These are phyloP conservation scores for Entonaema liquescens DNA, from an alignment of 495 filamentous ascomycete species.

Conservation along the genomic window DNA sequence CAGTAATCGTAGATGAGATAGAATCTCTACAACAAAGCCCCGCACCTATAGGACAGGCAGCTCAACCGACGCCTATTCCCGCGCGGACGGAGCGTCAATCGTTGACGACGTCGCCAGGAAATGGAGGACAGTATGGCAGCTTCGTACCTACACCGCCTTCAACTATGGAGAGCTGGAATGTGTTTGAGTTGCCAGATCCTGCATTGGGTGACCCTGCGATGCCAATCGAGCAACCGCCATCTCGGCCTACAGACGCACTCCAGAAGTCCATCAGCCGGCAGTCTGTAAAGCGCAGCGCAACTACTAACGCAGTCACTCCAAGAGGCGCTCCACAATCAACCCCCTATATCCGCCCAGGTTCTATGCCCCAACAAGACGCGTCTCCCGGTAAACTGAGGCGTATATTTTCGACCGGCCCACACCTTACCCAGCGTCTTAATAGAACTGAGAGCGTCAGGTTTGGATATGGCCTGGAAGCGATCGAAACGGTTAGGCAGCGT, in stretches of 20 bases:
- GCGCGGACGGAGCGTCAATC: slow-evolving; percentile 46
- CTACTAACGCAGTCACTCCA: slow-evolving; percentile 12
- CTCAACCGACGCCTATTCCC: slow-evolving; percentile 46
- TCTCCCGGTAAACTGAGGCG: slow-evolving; percentile 32
- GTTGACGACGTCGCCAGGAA: slow-evolving; percentile 45
- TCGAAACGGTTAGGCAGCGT: slow-evolving; percentile 61
- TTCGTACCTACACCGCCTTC: slow-evolving; percentile 72
- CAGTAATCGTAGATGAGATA: slow-evolving; percentile 25
- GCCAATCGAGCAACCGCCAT: slow-evolving; percentile 10
- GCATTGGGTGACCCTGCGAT: slow-evolving; percentile 69
- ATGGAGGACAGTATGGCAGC: slow-evolving; percentile 72
- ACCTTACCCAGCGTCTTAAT: slow-evolving; percentile 11
- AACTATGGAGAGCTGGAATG: slow-evolving; percentile 41
- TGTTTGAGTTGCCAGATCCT: slow-evolving; percentile 76
- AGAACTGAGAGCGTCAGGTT: slow-evolving; percentile 29
- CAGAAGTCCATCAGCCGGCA: slow-evolving; percentile 24
- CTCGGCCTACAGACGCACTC: slow-evolving; percentile 15
- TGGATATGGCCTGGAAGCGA: slow-evolving; percentile 45
- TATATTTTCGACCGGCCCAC: slow-evolving; percentile 37
- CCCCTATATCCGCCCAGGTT: slow-evolving; percentile 1
- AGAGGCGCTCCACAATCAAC: slow-evolving; percentile 8
- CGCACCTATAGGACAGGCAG: slow-evolving; percentile 40
- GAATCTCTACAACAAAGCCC: slow-evolving; percentile 38
- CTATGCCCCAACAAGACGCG: slow-evolving; percentile 13
- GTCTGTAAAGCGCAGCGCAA: slow-evolving; percentile 26